Percentiles rank a stretch among this genome's conserved stretches.
Evolutionary conservation across 2,329 filamentous ascomycete species (phyloP).

Genomic region (Fusarium robinianum): DNA sequence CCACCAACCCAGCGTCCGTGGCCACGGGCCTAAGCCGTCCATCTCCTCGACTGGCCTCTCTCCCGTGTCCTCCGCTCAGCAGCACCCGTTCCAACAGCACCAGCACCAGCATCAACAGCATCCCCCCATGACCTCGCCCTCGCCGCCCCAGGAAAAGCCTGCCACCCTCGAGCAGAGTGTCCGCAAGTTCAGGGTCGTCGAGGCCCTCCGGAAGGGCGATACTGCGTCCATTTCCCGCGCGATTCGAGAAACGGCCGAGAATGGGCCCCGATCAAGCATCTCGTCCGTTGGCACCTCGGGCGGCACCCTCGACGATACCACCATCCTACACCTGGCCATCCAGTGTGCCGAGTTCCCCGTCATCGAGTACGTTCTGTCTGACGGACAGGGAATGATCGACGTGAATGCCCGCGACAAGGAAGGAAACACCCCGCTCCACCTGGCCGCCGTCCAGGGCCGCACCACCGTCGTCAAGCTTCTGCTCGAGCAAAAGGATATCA

Average conservation of each 20-base stretch:
- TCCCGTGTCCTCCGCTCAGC: conserved; percentile 47
- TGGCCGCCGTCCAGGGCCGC: conserved; percentile 83
- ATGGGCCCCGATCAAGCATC: conserved; percentile 59
- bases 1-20: conserved; percentile 44
- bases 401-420: conserved; percentile 91
- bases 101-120: conserved; percentile 19
- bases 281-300: conserved; percentile 54
- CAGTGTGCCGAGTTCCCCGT: conserved; percentile 93
- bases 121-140: conserved; percentile 38
- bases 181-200: conserved; percentile 90
- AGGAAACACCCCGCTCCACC: conserved; percentile 89
- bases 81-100: conserved; percentile 10
- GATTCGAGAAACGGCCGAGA: conserved; percentile 68
- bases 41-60: conserved; percentile 47
- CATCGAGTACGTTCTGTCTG: conserved; percentile 90
- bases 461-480: conserved; percentile 80
- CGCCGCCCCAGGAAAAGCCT: conserved; percentile 48
- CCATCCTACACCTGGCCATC: conserved; percentile 88
- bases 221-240: conserved; percentile 87
- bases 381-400: conserved; percentile 70
- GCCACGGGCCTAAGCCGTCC: conserved; percentile 55
- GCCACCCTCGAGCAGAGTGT: conserved; percentile 87
- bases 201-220: conserved; percentile 87
- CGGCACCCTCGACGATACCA: conserved; percentile 74
- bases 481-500: conserved; percentile 80